Percentiles rank a stretch among this genome's conserved stretches.
Evolutionary conservation across 768 basidiomycete genomes (phyloP).

Genomic region (Coprinellus micaceus): DNA sequence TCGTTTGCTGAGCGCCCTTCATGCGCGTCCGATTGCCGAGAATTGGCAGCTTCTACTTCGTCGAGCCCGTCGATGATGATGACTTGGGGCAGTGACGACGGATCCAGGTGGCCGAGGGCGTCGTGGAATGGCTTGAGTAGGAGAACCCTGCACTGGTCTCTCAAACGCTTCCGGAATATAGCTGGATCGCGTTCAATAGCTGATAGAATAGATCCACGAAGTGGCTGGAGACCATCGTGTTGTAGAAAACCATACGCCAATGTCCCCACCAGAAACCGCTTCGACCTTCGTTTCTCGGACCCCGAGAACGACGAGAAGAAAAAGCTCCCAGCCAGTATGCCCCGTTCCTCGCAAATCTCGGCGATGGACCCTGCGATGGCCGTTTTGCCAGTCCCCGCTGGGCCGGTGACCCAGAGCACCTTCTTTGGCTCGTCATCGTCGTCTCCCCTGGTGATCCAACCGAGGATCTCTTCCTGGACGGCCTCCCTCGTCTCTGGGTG

Average conservation of each 20-base stretch:
- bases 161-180: neutral
- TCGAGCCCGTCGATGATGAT: neutral
- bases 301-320: conserved; percentile 7
- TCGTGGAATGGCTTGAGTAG: neutral
- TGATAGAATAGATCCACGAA: neutral
- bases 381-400: conserved; percentile 9
- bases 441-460: neutral
- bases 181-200: neutral
- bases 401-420: conserved; percentile 5
- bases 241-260: neutral
- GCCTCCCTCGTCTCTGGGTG: conserved; percentile 7
- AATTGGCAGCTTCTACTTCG: neutral
- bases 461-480: conserved; percentile 2
- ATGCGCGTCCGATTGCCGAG: neutral
- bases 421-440: neutral
- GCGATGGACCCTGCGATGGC: conserved; percentile 8
- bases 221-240: neutral
- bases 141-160: neutral
- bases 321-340: conserved; percentile 6
- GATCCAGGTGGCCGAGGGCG: neutral
- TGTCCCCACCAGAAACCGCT: neutral
- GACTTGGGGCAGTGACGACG: neutral
- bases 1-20: neutral
- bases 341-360: neutral
- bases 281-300: neutral